Evolutionary conservation across 179 eudicot genomes (phyloP).

Genomic region (Pouteria campechiana): DNA sequence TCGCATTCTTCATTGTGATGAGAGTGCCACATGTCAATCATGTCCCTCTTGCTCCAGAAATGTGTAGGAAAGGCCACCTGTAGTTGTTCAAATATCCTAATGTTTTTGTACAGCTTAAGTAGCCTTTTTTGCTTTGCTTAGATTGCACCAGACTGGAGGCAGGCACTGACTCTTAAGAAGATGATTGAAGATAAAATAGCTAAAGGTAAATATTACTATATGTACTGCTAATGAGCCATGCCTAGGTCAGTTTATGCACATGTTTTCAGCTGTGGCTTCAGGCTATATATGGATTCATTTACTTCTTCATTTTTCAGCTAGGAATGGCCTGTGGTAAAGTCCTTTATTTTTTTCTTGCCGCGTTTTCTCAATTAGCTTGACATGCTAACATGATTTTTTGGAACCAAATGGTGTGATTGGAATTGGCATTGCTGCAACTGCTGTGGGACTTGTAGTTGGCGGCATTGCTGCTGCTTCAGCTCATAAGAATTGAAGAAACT

Average conservation of each 20-base stretch:
- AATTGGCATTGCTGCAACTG: constrained; percentile 64
- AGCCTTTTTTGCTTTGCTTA: constrained; percentile 1
- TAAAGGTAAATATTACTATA: no score
- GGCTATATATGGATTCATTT: no score
- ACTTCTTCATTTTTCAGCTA: no score
- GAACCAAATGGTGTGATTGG: constrained; percentile 80
- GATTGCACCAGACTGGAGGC: constrained; percentile 74
- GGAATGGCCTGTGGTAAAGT: no score
- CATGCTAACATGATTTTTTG: no score
- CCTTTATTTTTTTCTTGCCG: no score
- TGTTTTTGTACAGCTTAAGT: no score
- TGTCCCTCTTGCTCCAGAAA: background rate
- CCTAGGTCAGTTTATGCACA: no score
- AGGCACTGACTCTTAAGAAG: constrained; percentile 49
- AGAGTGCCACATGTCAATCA: background rate
- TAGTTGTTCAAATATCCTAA: background rate
- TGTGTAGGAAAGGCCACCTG: background rate
- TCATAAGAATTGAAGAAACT: constrained; percentile 48
- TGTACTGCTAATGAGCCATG: no score
- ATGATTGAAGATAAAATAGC: constrained; percentile 50
- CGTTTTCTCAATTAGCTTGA: no score
- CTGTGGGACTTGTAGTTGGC: constrained; percentile 50
- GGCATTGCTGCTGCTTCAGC: constrained; percentile 46
- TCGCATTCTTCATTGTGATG: background rate
- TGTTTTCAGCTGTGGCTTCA: no score